These are phyloP conservation scores for Orbilia blumenaviensis DNA, from an alignment of 2,329 filamentous ascomycete species.

Conservation along the genomic window DNA sequence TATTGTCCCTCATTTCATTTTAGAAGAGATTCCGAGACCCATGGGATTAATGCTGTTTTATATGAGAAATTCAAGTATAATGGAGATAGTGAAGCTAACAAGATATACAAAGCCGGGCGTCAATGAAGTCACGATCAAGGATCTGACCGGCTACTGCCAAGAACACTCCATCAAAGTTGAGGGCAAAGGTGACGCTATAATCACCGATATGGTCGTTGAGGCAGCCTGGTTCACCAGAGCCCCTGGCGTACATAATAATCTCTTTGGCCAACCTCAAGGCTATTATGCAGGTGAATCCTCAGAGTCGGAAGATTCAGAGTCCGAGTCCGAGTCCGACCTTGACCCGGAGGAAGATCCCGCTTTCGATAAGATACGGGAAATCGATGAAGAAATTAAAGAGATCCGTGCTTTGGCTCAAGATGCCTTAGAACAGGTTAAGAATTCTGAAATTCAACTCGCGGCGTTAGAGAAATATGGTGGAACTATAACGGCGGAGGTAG, in stretches of 20 bases:
- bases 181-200: conserved; percentile 65
- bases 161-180: conserved; percentile 70
- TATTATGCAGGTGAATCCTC: conserved; percentile 62
- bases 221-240: conserved; percentile 65
- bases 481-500: conserved; percentile 58
- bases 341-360: conserved; percentile 58
- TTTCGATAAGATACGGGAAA: conserved; percentile 54
- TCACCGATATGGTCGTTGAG: conserved; percentile 72
- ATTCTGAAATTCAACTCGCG: conserved; percentile 56
- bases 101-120: conserved; percentile 64
- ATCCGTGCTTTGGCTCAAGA: conserved; percentile 53
- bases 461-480: conserved; percentile 61
- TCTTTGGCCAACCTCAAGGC: background rate
- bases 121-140: conserved; percentile 69
- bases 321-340: conserved; percentile 57
- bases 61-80: background rate
- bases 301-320: conserved; percentile 55
- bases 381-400: conserved; percentile 56
- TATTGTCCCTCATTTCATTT: too few species aligned
- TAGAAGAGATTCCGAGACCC: too few species aligned
- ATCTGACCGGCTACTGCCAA: conserved; percentile 67
- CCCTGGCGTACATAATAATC: conserved; percentile 67
- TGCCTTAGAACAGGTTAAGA: conserved; percentile 55
- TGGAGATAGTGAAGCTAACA: background rate
- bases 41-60: background rate